Conservation (phyloP, 176 grass and related monocot species). For the Thinopyrum elongatum region DNA sequence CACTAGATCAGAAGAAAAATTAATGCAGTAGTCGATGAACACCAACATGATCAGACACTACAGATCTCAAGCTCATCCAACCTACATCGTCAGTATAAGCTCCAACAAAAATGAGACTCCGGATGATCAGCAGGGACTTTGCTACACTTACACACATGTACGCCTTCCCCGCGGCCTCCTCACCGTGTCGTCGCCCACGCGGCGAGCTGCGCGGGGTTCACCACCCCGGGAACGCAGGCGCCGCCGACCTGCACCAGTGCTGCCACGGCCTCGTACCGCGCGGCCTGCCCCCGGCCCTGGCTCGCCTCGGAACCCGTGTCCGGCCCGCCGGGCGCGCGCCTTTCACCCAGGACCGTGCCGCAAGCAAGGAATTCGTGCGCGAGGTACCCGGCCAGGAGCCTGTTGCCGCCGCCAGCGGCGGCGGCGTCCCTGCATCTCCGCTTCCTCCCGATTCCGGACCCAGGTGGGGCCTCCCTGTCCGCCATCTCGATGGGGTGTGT, state of each 20-base stretch:
- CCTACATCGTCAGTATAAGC: neutral
- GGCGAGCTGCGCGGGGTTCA: conserved; percentile 55
- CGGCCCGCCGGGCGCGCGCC: neutral
- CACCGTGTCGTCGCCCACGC: conserved; percentile 32
- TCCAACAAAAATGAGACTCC: neutral
- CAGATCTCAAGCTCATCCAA: neutral
- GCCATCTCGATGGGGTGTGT: neutral
- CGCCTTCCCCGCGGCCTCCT: neutral
- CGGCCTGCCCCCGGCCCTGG: neutral
- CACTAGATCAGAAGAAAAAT: neutral
- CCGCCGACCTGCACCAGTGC: conserved; percentile 33
- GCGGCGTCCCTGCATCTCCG: neutral
- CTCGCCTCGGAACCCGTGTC: neutral
- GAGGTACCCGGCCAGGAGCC: conserved; percentile 51
- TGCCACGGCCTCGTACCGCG: conserved; percentile 41
- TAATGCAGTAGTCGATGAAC: neutral
- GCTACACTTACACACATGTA: neutral
- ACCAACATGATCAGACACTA: neutral
- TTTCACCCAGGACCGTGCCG: conserved; percentile 35
- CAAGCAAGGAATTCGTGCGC: conserved; percentile 55
- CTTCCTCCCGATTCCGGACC: conserved; percentile 2
- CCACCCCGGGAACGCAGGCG: conserved; percentile 36
- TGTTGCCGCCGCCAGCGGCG: conserved; percentile 17
- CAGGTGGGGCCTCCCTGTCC: neutral
- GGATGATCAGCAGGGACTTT: neutral